Evolutionary conservation across 2,329 filamentous ascomycete genomes (phyloP).

Genomic region (Scedosporium dehoogii): DNA sequence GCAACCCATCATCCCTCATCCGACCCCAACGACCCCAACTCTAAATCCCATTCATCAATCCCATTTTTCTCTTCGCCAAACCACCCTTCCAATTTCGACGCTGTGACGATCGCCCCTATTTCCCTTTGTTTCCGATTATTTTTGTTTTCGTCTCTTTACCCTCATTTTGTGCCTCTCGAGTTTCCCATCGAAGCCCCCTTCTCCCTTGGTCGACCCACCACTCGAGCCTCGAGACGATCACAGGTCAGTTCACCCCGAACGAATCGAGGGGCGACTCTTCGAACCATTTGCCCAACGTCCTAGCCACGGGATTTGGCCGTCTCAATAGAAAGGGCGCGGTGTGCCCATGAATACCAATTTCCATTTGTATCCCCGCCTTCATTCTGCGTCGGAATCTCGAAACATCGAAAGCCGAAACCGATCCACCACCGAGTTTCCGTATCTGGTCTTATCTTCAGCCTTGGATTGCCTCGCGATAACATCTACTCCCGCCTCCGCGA

Average conservation of each 20-base stretch:
- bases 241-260: neutral
- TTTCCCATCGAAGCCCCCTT: neutral
- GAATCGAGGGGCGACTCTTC: neutral
- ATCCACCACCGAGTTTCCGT: neutral
- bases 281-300: neutral
- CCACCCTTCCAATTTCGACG: neutral
- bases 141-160: neutral
- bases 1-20: neutral
- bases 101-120: neutral
- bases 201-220: neutral
- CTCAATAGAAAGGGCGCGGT: neutral
- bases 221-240: neutral
- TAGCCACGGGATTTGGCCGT: neutral
- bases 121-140: neutral
- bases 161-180: neutral
- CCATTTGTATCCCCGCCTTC: neutral
- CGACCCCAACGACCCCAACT: neutral
- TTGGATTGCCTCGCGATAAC: neutral
- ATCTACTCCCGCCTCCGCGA: neutral
- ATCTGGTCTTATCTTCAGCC: neutral
- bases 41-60: constrained; percentile 1
- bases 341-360: neutral
- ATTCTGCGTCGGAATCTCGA: neutral
- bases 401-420: neutral
- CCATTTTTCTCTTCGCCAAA: constrained; percentile 40